Evolutionary conservation across 163 green algal species (phyloP).

Genomic region (Chloroidium sp.): DNA sequence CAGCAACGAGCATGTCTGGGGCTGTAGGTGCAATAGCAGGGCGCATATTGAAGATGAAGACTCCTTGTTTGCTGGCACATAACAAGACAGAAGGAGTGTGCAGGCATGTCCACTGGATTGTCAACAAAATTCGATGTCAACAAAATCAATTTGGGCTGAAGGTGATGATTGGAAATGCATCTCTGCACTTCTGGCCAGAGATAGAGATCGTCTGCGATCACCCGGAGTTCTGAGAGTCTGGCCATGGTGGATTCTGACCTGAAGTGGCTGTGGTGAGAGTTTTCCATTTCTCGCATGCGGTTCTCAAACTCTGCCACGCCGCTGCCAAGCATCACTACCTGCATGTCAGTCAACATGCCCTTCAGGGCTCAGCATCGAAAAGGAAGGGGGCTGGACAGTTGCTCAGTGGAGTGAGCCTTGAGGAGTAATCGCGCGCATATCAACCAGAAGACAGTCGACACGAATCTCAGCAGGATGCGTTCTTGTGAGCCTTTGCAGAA

Average conservation of each 20-base stretch:
- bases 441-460: no score
- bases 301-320: constrained; percentile 65
- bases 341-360: not conserved
- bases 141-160: no score
- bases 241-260: not conserved
- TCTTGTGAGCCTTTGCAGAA: no score
- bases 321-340: constrained; percentile 82
- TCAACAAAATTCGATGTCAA: no score
- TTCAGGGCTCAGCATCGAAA: no score
- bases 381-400: no score
- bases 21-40: not conserved
- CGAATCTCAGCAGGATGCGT: no score
- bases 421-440: no score
- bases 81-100: not conserved
- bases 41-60: no score
- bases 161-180: no score
- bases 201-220: not conserved
- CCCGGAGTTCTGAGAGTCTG: not conserved
- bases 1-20: not conserved
- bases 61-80: no score
- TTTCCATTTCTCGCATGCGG: constrained; percentile 37
- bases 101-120: not conserved
- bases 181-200: constrained; percentile 1
- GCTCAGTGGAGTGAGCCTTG: no score
- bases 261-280: constrained; percentile 3